These are phyloP conservation scores for Debaryomyces coudertii DNA, from an alignment of 1,139 yeast genomes.

Conservation along the genomic window DNA sequence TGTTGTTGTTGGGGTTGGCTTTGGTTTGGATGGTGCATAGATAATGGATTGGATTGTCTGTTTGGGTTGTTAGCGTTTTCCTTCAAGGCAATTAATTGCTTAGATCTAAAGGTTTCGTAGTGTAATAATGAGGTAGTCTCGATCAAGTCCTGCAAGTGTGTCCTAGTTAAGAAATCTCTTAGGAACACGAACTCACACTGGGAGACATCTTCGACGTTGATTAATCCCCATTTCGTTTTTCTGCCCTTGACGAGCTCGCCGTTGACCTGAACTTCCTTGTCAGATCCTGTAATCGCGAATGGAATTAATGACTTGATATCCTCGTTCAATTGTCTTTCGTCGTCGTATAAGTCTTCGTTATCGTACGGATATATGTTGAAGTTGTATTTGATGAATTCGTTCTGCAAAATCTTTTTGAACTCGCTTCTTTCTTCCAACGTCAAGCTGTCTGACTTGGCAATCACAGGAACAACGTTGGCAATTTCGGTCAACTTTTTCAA, in stretches of 20 bases:
- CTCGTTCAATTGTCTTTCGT: conserved; percentile 75
- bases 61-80: conserved; percentile 68
- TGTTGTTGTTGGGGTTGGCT: conserved; percentile 8
- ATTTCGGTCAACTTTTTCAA: conserved; percentile 85
- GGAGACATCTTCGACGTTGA: conserved; percentile 88
- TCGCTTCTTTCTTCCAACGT: conserved; percentile 82
- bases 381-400: conserved; percentile 73
- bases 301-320: conserved; percentile 84
- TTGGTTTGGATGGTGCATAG: conserved; percentile 8
- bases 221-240: conserved; percentile 90
- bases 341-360: conserved; percentile 71
- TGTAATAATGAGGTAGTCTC: conserved; percentile 89
- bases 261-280: conserved; percentile 67
- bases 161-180: conserved; percentile 91
- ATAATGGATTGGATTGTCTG: conserved; percentile 29
- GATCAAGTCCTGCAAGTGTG: conserved; percentile 93
- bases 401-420: conserved; percentile 75
- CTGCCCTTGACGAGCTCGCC: conserved; percentile 89
- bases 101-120: conserved; percentile 90
- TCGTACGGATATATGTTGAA: conserved; percentile 89
- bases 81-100: conserved; percentile 91
- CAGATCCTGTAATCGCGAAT: conserved; percentile 95
- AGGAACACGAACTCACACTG: conserved; percentile 95
- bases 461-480: conserved; percentile 92
- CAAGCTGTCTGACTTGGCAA: conserved; percentile 89